A percentile compares a stretch with the other conserved stretches of the same genome.
Conservation (phyloP, 163 green algal genomes). For the Chlorella variabilis region DNA sequence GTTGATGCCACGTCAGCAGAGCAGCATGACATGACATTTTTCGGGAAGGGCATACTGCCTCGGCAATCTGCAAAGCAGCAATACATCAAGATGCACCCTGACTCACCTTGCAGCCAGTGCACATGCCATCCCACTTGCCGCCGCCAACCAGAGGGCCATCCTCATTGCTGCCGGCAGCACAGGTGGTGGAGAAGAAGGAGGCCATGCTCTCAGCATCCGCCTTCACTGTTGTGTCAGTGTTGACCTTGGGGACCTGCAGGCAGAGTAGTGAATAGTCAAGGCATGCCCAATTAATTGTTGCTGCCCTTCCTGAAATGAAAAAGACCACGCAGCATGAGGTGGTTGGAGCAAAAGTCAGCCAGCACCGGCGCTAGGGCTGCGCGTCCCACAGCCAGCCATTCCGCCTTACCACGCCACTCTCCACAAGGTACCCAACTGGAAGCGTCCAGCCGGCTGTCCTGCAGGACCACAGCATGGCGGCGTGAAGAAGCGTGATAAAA, state of each 20-base stretch:
- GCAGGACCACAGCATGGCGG: too few relatives aligned
- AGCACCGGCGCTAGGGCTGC: too few relatives aligned
- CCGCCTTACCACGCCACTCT: too few relatives aligned
- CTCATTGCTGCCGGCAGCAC: slow-evolving; percentile 6
- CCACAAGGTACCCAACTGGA: slow-evolving; percentile 41
- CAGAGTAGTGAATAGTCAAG: neutral
- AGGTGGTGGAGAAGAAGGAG: slow-evolving; percentile 46
- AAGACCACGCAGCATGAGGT: too few relatives aligned
- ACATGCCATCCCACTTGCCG: slow-evolving; percentile 10
- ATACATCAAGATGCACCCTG: neutral
- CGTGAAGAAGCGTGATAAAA: too few relatives aligned
- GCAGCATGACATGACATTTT: too few relatives aligned
- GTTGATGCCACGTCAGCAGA: neutral
- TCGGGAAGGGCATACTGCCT: too few relatives aligned
- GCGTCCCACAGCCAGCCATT: too few relatives aligned
- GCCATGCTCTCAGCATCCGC: slow-evolving; percentile 51
- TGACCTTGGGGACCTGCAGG: slow-evolving; percentile 8
- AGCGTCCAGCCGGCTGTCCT: slow-evolving; percentile 33
- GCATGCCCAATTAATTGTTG: too few relatives aligned
- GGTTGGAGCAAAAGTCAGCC: too few relatives aligned
- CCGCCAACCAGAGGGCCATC: neutral
- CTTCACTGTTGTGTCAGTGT: slow-evolving; percentile 23
- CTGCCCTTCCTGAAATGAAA: too few relatives aligned
- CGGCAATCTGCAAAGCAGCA: neutral
- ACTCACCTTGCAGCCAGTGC: slow-evolving; percentile 31